Evolutionary conservation across 129 eudicot species (phyloP).

Genomic region (Lactuca saligna): DNA sequence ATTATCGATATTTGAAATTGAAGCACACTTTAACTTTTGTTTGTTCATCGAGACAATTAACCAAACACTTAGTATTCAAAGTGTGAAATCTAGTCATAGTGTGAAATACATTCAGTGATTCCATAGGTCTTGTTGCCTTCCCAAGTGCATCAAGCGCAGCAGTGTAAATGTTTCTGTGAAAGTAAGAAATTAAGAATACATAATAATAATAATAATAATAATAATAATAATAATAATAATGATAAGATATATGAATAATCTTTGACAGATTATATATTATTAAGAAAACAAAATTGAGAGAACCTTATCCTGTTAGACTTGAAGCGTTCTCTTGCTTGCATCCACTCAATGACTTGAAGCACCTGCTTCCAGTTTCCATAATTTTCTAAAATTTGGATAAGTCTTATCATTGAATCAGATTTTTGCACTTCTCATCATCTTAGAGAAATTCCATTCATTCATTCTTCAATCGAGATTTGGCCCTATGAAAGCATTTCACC

Average conservation of each 20-base stretch:
- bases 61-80: conserved; percentile 28
- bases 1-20: too few species aligned
- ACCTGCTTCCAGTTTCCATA: conserved; percentile 89
- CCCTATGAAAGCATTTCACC: too few species aligned
- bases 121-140: conserved; percentile 83
- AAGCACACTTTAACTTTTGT: too few species aligned
- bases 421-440: conserved; percentile 88
- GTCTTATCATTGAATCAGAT: conserved; percentile 76
- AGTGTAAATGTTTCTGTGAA: conserved; percentile 63
- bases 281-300: not conserved
- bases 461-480: too few species aligned
- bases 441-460: conserved; percentile 81
- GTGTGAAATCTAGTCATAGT: conserved; percentile 65
- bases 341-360: conserved; percentile 94
- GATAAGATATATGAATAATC: not conserved
- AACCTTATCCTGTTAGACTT: conserved; percentile 81
- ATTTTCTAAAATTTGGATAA: conserved; percentile 87
- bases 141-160: conserved; percentile 96
- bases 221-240: too few species aligned
- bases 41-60: too few species aligned
- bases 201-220: not conserved
- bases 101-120: conserved; percentile 72
- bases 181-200: not conserved
- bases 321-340: conserved; percentile 81
- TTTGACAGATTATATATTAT: not conserved